Evolutionary conservation across 2,329 filamentous ascomycete genomes (phyloP), one percentile per base, ranked within the genome.

Genomic region (Trichoderma citrinoviride): DNA sequence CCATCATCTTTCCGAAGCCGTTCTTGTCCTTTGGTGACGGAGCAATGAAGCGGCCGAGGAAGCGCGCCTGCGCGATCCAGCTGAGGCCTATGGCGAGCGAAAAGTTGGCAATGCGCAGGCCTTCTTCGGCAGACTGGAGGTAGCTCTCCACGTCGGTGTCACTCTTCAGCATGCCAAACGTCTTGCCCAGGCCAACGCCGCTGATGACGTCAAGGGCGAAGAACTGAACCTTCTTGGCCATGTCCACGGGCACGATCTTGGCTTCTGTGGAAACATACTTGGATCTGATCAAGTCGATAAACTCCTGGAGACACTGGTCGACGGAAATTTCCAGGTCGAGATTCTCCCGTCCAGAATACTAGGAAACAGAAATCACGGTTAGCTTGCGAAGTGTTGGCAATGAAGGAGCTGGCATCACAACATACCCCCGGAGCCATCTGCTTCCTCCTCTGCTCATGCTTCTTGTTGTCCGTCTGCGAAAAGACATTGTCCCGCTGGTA

Each of bases 341-440:
- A 41, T 86, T 85, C 56, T 86, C 84, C 61, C 82, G 80, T 3
- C 84, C 83, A 2, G 83, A 81, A 69, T 86, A 87, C 82, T 82
- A 14, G 3, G 10, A 15, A n/a, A 10, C 23, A 27, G 3, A 52
- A 12, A 27, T 33, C 29, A 19, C 37, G 29, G 37, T 7, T 7
- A 43, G 40, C 3, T 1, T 67, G 64, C 12, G 12, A 23, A 27
- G 12, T 14, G 25, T 52, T 43, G 15, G 4, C 14, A 29, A 10
- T 12, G 33, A 5, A 25, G 12, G 27, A 2, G n/a, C n/a, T 57
- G 17, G 17, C 12, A 4, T 15, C 25, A 37, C 19, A 52, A 37
- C 77, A 65, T 75, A 82, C 84, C 1, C 82, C 85, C 1, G 81
- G 76, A 3, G 80, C 77, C 77, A 86, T 81, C 67, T 84, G 81